These are phyloP conservation scores for Aureobasidium sp. DNA, from an alignment of 2,329 filamentous ascomycete genomes.

Conservation along the genomic window DNA sequence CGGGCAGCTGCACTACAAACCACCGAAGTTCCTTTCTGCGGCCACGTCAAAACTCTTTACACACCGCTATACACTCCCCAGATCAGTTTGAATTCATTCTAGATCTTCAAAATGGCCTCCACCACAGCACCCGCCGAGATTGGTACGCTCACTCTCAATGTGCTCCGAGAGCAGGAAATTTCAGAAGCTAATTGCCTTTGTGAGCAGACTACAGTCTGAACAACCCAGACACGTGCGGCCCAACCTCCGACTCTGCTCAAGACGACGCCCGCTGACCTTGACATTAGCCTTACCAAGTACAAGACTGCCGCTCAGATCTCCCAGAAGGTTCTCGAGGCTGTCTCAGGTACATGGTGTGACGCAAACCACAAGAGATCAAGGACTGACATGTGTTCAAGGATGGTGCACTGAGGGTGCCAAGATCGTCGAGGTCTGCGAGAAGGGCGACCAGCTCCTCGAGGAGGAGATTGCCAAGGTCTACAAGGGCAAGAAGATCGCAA, in stretches of 20 bases:
- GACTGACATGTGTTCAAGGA: conserved; percentile 36
- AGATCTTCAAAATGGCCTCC: conserved; percentile 21
- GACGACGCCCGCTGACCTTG: conserved; percentile 73
- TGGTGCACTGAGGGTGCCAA: conserved; percentile 78
- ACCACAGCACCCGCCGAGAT: conserved; percentile 20
- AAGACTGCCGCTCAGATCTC: conserved; percentile 94
- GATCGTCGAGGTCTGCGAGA: conserved; percentile 88
- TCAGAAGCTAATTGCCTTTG: conserved; percentile 14
- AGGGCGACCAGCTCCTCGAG: conserved; percentile 89
- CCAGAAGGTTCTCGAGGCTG: conserved; percentile 86
- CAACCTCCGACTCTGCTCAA: background rate
- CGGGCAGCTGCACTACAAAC: conserved; percentile 6
- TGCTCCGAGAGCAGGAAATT: background rate
- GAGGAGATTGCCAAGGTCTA: conserved; percentile 94
- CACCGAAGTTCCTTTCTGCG: conserved; percentile 13
- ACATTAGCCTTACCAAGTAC: conserved; percentile 98
- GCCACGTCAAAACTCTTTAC: conserved; percentile 12
- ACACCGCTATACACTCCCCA: background rate
- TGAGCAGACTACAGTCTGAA: conserved; percentile 30
- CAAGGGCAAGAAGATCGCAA: conserved; percentile 93
- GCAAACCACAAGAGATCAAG: background rate
- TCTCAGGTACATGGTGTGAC: conserved; percentile 47
- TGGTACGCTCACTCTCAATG: conserved; percentile 19
- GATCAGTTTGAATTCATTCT: conserved; percentile 11
- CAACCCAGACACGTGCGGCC: conserved; percentile 31